These are phyloP conservation scores for Suhomyces kilbournensis DNA, from an alignment of 805 yeast species.

Conservation along the genomic window DNA sequence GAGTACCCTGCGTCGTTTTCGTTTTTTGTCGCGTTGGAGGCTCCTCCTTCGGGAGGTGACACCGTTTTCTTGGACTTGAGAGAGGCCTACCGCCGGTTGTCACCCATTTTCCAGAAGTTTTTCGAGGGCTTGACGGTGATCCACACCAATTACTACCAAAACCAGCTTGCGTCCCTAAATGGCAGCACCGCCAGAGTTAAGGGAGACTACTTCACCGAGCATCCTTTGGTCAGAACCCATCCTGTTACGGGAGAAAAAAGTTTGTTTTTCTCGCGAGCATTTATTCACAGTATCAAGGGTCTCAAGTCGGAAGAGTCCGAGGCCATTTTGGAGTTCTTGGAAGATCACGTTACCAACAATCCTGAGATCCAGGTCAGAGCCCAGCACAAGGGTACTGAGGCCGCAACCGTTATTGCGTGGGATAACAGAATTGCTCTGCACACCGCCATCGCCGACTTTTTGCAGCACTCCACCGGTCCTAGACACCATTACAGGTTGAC, in stretches of 20 bases:
- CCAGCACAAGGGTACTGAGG: slow-evolving; percentile 20
- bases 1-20: slow-evolving; percentile 24
- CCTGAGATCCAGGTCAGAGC: slow-evolving; percentile 27
- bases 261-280: slow-evolving; percentile 20
- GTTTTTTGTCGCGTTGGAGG: slow-evolving; percentile 24
- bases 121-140: slow-evolving; percentile 21
- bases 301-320: slow-evolving; percentile 20
- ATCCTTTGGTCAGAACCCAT: slow-evolving; percentile 27
- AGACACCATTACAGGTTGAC: slow-evolving; percentile 26
- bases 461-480: slow-evolving; percentile 19
- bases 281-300: slow-evolving; percentile 21
- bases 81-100: slow-evolving; percentile 24
- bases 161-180: slow-evolving; percentile 12
- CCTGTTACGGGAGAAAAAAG: slow-evolving; percentile 27
- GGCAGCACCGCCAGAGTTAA: slow-evolving; percentile 16
- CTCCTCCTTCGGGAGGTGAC: slow-evolving; percentile 26
- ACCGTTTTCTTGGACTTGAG: slow-evolving; percentile 24
- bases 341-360: slow-evolving; percentile 19
- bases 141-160: slow-evolving; percentile 23
- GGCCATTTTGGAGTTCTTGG: slow-evolving; percentile 20
- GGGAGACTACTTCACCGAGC: slow-evolving; percentile 21
- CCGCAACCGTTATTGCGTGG: slow-evolving; percentile 24
- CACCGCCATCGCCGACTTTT: slow-evolving; percentile 22
- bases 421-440: slow-evolving; percentile 23
- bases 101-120: slow-evolving; percentile 20